Percentiles rank a stretch among this genome's conserved stretches.
Evolutionary conservation across 768 basidiomycete species (phyloP).

Genomic region (Pholiota microspora): DNA sequence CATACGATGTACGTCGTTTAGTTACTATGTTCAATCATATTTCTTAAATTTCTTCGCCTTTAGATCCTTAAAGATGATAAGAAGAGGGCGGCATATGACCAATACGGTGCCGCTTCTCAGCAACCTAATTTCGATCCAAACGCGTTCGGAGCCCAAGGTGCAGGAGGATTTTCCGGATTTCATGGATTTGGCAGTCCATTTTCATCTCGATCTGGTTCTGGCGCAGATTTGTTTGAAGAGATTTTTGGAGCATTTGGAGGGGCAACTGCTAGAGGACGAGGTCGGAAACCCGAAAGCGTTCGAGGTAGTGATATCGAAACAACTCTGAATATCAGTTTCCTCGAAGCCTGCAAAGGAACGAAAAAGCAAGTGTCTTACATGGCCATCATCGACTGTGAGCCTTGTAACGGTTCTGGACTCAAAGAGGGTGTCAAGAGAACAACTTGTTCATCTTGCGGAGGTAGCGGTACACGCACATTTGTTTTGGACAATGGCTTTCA

Average conservation of each 20-base stretch:
- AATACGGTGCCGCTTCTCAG: slow-evolving; percentile 89
- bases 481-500: slow-evolving; percentile 93
- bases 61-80: slow-evolving; percentile 93
- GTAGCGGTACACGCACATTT: slow-evolving; percentile 86
- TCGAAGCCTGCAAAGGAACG: slow-evolving; percentile 94
- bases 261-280: slow-evolving; percentile 37
- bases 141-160: slow-evolving; percentile 54
- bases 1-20: slow-evolving; percentile 77
- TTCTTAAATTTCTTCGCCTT: slow-evolving; percentile 17
- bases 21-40: not conserved
- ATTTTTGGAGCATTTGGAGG: slow-evolving; percentile 70
- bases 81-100: slow-evolving; percentile 88
- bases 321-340: slow-evolving; percentile 72
- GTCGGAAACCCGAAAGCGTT: slow-evolving; percentile 39
- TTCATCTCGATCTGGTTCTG: slow-evolving; percentile 20
- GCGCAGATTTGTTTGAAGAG: slow-evolving; percentile 74
- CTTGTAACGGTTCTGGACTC: slow-evolving; percentile 85
- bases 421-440: slow-evolving; percentile 82
- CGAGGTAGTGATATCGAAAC: slow-evolving; percentile 85
- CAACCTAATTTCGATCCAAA: slow-evolving; percentile 94
- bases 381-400: slow-evolving; percentile 78
- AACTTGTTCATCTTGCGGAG: slow-evolving; percentile 78
- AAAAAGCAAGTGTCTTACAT: slow-evolving; percentile 71
- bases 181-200: slow-evolving; percentile 20
- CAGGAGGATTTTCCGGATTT: slow-evolving; percentile 45